Base-by-base conservation (phyloP, 352 stramenopile genomes). In the Phytopythium aichiense region DNA sequence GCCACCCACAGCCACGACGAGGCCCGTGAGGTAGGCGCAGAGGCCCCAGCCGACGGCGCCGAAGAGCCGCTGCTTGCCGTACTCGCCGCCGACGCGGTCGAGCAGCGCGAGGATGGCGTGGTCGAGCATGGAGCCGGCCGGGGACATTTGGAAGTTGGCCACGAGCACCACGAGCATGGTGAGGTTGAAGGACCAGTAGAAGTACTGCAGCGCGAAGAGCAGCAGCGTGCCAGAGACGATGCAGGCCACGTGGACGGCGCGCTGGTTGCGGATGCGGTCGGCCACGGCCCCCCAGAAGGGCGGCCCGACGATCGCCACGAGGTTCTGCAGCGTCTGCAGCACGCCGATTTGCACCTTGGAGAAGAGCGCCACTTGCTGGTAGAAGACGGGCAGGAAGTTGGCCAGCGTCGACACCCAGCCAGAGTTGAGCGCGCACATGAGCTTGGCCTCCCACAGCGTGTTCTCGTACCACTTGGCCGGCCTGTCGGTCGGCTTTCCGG, bases 61-160 rank as follows among this genome's bases (percentile, higher is more conserved):
- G 56, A 90, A 92, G 58, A 94, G 71, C 0, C 85, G 82, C 66
- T 94, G 85, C 67, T 91, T 92, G 68, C 85, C 85, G 64, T 92
- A 94, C 65, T 94, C 85, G 18, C 82, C 83, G 46, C 85, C 82
- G 52, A 87, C 71, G 31, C 81, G 79, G 37, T 80, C 70, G 48
- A 92, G 68, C 46, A 94, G 69, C 42, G 83, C 74, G 11, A 94
- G 65, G 33, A 92, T 69, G 5, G 82, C 79, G 66, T 90, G 81
- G 66, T 94, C 85, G 31, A 92, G 61, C 49, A 94, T 61, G 31
- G 85, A 88, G 20, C 76, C 74, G 0, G 76, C 71, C 4, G 85
- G 81, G n/a, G 72, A 65, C 58, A 72, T 69, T 35, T 88, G 76
- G 59, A 92, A 91, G 65, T 90, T 89, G 43, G 69, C 85, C 23